These are phyloP conservation scores for Fusarium sublunatum DNA, from an alignment of 2,329 filamentous ascomycete genomes.

Conservation along the genomic window DNA sequence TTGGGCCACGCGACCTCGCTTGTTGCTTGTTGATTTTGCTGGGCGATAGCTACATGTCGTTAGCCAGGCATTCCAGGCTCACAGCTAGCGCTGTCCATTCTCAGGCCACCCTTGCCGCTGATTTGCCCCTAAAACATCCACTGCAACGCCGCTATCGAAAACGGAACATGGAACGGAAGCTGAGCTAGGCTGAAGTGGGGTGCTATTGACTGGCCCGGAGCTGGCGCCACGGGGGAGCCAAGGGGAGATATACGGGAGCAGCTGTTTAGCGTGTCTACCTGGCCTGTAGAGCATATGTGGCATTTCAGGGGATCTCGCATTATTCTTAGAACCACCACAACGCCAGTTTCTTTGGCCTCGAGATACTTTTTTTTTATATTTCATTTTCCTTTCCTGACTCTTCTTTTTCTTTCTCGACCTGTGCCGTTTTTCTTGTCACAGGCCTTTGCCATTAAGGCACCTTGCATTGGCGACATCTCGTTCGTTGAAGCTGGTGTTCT, in stretches of 20 bases:
- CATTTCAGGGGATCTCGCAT: conserved; percentile 47
- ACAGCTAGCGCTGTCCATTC: conserved; percentile 1
- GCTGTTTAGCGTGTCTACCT: conserved; percentile 31
- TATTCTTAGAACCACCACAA: conserved; percentile 44
- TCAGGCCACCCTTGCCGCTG: conserved; percentile 29
- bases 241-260: conserved; percentile 28
- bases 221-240: conserved; percentile 25
- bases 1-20: conserved; percentile 33
- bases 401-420: conserved; percentile 35
- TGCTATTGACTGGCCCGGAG: conserved; percentile 39
- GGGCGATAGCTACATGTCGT: background rate
- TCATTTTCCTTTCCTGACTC: conserved; percentile 23
- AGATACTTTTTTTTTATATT: conserved; percentile 38
- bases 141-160: conserved; percentile 35
- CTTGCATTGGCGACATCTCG: conserved; percentile 43
- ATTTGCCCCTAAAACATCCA: conserved; percentile 42
- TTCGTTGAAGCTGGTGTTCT: conserved; percentile 41
- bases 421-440: conserved; percentile 24
- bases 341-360: conserved; percentile 41
- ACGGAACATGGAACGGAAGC: conserved; percentile 19
- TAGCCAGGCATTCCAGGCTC: accelerated
- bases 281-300: conserved; percentile 47
- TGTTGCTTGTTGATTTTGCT: background rate
- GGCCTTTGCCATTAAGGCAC: conserved; percentile 39
- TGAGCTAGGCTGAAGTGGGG: conserved; percentile 40